Conservation (phyloP, 164 flowering plant genomes). For the Echeveria elegans region DNA sequence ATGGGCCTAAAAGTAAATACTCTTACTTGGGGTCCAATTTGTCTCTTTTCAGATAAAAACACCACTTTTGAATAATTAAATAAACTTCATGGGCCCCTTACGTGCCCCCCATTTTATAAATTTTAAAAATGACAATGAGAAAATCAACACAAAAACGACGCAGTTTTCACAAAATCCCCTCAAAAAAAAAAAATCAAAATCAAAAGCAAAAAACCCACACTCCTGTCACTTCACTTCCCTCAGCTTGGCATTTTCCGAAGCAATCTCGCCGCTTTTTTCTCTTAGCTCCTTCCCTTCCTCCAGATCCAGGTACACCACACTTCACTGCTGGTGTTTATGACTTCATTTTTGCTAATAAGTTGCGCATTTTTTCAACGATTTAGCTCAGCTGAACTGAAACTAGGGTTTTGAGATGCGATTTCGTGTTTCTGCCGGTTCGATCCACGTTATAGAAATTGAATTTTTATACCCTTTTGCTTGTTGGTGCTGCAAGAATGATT, state of each 20-base stretch:
- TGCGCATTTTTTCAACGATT: neutral
- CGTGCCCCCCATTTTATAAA: too few species aligned
- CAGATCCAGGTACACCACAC: conserved; percentile 1
- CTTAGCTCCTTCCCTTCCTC: neutral
- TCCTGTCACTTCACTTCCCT: neutral
- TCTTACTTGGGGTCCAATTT: too few species aligned
- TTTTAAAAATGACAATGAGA: too few species aligned
- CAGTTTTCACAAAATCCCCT: too few species aligned
- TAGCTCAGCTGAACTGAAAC: neutral
- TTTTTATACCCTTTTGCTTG: neutral
- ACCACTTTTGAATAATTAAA: too few species aligned
- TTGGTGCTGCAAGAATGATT: neutral
- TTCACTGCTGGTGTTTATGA: too few species aligned
- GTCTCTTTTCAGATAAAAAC: too few species aligned
- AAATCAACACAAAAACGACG: too few species aligned
- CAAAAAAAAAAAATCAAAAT: too few species aligned
- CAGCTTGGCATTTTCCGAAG: neutral
- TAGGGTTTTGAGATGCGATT: neutral
- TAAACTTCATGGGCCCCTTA: too few species aligned
- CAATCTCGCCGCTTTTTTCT: neutral
- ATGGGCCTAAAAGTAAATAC: too few species aligned
- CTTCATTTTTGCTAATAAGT: neutral
- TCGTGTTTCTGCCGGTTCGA: neutral
- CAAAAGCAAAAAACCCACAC: too few species aligned
- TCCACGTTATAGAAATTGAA: neutral